Conservation (phyloP, 1,284 basidiomycete genomes). For the Boletellus dicymbophilus region DNA sequence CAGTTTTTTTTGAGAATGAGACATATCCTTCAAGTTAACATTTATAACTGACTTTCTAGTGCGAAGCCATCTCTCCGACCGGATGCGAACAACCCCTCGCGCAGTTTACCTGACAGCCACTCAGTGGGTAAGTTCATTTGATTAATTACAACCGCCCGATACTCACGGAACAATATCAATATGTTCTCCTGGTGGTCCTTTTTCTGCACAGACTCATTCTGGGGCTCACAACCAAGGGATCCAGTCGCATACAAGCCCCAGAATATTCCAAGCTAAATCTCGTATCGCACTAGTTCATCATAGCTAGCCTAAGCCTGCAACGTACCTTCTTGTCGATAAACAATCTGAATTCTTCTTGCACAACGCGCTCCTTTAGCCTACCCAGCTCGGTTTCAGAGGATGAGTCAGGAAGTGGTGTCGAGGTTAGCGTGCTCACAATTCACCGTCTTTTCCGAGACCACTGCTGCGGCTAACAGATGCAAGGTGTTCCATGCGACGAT, state of each 20-base stretch:
- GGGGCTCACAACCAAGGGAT: not conserved
- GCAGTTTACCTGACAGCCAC: constrained; percentile 62
- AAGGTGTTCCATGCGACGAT: constrained; percentile 53
- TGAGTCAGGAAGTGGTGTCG: constrained; percentile 25
- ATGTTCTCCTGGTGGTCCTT: constrained; percentile 62
- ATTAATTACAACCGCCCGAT: not conserved
- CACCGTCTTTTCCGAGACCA: constrained; percentile 68
- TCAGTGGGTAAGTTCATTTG: constrained; percentile 1
- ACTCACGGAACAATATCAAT: constrained; percentile 63
- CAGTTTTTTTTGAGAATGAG: not conserved
- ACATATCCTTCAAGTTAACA: not conserved
- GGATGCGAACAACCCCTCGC: constrained; percentile 67
- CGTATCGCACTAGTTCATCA: constrained; percentile 1
- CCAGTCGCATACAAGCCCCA: constrained; percentile 27
- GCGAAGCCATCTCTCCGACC: constrained; percentile 57
- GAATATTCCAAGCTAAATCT: constrained; percentile 47
- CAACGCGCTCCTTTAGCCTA: constrained; percentile 56
- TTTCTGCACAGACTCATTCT: constrained; percentile 38
- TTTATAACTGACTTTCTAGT: constrained; percentile 52
- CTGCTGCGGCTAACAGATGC: constrained; percentile 73
- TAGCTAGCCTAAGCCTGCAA: constrained; percentile 2
- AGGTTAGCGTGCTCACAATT: constrained; percentile 53
- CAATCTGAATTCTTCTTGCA: constrained; percentile 64
- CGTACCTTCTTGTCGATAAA: constrained; percentile 66
- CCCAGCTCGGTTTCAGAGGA: constrained; percentile 24